Percentiles rank a stretch among this genome's conserved stretches.
phyloP scores from a whole-genome alignment of 352 stramenopile genomes.

The Plasmopara muralis region DNA sequence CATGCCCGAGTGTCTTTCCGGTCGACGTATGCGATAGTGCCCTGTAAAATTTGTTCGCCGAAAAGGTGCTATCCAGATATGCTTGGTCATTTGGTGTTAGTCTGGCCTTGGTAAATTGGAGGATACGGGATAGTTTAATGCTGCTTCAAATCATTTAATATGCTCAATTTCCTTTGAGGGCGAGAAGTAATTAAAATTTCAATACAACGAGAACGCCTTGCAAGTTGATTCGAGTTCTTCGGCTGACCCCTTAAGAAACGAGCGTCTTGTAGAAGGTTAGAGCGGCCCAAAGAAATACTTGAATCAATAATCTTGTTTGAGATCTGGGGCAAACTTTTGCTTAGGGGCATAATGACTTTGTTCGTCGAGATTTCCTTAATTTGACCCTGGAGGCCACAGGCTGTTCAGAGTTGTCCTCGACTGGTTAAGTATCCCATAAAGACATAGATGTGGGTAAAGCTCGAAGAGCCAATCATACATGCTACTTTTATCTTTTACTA shows the following conservation, averaged over 20 bases:
- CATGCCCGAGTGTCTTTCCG: not conserved
- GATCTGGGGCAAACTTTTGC: no score
- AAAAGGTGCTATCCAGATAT: not conserved
- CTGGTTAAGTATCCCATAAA: constrained; percentile 16
- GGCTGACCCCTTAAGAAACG: no score
- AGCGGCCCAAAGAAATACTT: no score
- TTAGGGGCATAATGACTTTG: no score
- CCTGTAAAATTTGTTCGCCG: not conserved
- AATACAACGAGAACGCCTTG: not conserved
- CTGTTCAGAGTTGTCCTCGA: no score
- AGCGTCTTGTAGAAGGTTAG: no score
- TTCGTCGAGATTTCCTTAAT: no score
- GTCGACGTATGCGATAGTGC: not conserved
- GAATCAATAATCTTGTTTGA: no score
- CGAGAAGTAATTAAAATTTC: not conserved
- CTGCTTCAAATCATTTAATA: not conserved
- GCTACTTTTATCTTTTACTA: not conserved
- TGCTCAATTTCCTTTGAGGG: not conserved
- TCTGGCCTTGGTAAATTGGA: not conserved
- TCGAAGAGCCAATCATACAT: not conserved
- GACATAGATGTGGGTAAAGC: not conserved
- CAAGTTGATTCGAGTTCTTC: no score
- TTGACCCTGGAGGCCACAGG: no score
- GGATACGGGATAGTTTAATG: not conserved
- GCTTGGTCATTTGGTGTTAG: not conserved